A percentile compares a stretch with the other conserved stretches of the same genome.
These are phyloP conservation scores for Coemansia sp. DNA, from an alignment of 192 early-diverging fungal species.

Conservation along the genomic window DNA sequence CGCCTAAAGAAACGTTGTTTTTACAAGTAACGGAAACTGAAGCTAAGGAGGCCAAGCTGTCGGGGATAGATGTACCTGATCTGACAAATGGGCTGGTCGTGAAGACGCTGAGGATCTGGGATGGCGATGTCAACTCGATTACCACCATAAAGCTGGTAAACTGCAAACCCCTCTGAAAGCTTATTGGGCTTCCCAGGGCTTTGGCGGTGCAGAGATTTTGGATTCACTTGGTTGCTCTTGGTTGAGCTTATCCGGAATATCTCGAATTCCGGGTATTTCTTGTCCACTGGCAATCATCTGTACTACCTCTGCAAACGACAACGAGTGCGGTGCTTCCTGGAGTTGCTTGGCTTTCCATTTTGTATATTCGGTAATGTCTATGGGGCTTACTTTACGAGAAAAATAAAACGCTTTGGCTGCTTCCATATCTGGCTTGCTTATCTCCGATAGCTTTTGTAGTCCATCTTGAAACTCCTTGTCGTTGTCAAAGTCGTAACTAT, in stretches of 20 bases:
- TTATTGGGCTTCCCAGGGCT: slow-evolving; percentile 37
- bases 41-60: slow-evolving; percentile 28
- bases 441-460: slow-evolving; percentile 18
- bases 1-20: slow-evolving; percentile 34
- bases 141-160: slow-evolving; percentile 38
- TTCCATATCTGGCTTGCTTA: neutral
- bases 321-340: slow-evolving; percentile 13
- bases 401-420: slow-evolving; percentile 40
- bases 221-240: slow-evolving; percentile 30
- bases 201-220: slow-evolving; percentile 23
- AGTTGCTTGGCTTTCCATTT: slow-evolving; percentile 25
- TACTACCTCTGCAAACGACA: slow-evolving; percentile 37
- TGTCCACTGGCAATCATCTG: slow-evolving; percentile 36
- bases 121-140: slow-evolving; percentile 51
- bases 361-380: slow-evolving; percentile 15
- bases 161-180: slow-evolving; percentile 20
- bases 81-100: slow-evolving; percentile 36
- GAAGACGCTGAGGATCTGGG: slow-evolving; percentile 37
- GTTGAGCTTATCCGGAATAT: slow-evolving; percentile 42
- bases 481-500: slow-evolving; percentile 37
- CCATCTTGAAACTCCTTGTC: slow-evolving; percentile 37
- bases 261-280: slow-evolving; percentile 30
- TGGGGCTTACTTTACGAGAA: slow-evolving; percentile 8
- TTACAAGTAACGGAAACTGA: slow-evolving; percentile 29
- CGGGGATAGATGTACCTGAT: slow-evolving; percentile 41